These are phyloP conservation scores for Botrytis hyacinthi DNA, from an alignment of 2,329 filamentous ascomycete species.

Conservation along the genomic window DNA sequence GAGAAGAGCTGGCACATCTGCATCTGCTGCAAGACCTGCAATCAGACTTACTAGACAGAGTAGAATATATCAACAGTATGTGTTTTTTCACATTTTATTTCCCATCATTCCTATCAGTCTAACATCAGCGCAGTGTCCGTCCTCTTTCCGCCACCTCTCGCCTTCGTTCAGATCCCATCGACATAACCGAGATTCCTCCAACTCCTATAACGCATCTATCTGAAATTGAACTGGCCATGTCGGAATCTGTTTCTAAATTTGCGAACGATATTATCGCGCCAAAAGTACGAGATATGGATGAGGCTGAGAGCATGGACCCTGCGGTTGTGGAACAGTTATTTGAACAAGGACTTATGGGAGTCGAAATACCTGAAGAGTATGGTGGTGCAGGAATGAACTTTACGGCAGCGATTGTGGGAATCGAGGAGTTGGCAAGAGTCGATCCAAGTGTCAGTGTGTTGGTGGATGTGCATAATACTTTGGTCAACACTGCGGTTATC, in stretches of 20 bases:
- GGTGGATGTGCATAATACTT: conserved; percentile 96
- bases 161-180: conserved; percentile 50
- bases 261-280: conserved; percentile 85
- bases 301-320: conserved; percentile 91
- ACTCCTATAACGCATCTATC: conserved; percentile 92
- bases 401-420: conserved; percentile 90
- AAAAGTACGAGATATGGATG: conserved; percentile 95
- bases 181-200: conserved; percentile 76
- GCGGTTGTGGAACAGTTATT: conserved; percentile 87
- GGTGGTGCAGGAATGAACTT: conserved; percentile 99
- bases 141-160: conserved; percentile 59
- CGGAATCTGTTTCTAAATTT: conserved; percentile 86
- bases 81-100: background rate
- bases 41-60: conserved; percentile 41
- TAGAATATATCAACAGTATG: conserved; percentile 45
- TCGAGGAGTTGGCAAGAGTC: conserved; percentile 91
- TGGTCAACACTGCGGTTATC: conserved; percentile 90
- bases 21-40: conserved; percentile 36
- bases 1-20: conserved; percentile 41
- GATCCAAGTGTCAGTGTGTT: conserved; percentile 94
- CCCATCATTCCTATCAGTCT: background rate
- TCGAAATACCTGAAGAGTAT: conserved; percentile 97
- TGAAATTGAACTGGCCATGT: conserved; percentile 86
- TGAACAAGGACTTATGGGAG: conserved; percentile 94
- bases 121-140: conserved; percentile 43